Base-by-base conservation (phyloP, 345 rosid genomes). In the Boechera retrofracta region DNA sequence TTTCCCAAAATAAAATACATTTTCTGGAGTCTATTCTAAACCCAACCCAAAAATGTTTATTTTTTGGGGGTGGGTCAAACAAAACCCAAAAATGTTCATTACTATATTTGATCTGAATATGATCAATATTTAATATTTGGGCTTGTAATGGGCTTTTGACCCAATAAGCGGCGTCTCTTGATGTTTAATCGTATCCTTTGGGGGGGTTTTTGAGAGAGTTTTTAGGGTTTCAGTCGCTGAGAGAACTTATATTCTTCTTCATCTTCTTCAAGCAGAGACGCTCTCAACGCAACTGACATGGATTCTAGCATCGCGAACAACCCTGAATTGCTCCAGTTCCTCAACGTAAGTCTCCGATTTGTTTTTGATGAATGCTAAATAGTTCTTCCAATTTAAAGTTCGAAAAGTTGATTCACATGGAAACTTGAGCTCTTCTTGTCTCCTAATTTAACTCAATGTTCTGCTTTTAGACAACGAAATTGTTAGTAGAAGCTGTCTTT, bases 291-390 rank as follows among this genome's bases (percentile, higher is more conserved):
- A 63, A 44, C 12, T 15, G 66, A 10, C 67, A 87, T 87, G 90
- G 88, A 87, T 81, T 39, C 82, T 12, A 76, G 79, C 9, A 10
- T 59, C 3, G 73, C 81, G 21, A 69, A 75, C 39, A 83, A 86
- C 12, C 72, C 89, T 31, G 90, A 89, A 82, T 31, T 91, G 82
- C 83, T 88, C 77, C 86, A 78, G 31, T 84, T 89, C 49, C 85
- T 91, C 71, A 74, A 41, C 28, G 97, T 91, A 82, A 72, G 88
- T 71, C 42, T 45, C 28, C 63, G 13, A 71, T 31, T 60, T 15
- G 33, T 0, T 16, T 52, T 33, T 18, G 5, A 0, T n/a, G 0
- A 8, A 18, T 12, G 5, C 24, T 66, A 47, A n/a, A 45, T 49
- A 15, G 24, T 4, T 52, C 64, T 9, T 45, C 10, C 13, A 36